Percentiles rank a stretch among this genome's conserved stretches.
These are phyloP conservation scores for Eimeria falciformis DNA, from an alignment of 169 alveolate species.

Conservation along the genomic window DNA sequence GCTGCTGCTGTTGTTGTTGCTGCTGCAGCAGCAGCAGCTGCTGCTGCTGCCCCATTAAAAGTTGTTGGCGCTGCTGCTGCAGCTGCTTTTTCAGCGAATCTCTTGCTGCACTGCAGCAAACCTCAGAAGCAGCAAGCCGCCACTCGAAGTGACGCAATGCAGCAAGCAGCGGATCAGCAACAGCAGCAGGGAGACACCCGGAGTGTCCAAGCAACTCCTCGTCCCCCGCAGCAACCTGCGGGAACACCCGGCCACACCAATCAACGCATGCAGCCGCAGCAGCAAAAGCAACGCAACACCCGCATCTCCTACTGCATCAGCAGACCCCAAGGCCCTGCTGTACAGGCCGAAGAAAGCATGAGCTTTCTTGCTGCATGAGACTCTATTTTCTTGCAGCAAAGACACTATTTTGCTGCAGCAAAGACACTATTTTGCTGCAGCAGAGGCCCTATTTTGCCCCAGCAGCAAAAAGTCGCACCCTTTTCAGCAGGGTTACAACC, in stretches of 20 bases:
- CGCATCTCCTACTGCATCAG: conserved; percentile 28
- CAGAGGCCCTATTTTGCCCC: conserved; percentile 33
- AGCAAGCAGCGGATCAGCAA: conserved; percentile 50
- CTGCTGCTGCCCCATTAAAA: not conserved
- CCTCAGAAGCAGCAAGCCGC: conserved; percentile 23
- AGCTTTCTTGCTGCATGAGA: too few species aligned
- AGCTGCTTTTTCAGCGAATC: conserved; percentile 39
- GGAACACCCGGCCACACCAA: not conserved
- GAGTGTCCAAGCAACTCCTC: conserved; percentile 8
- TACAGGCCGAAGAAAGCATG: too few species aligned
- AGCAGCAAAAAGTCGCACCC: conserved; percentile 11
- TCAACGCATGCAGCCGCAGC: not conserved
- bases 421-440: not conserved
- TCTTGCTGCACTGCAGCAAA: conserved; percentile 39
- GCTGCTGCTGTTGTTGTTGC: conserved; percentile 58
- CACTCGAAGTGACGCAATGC: conserved; percentile 56
- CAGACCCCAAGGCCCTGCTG: too few species aligned
- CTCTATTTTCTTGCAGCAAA: too few species aligned
- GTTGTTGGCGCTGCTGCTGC: conserved; percentile 26
- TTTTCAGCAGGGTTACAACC: not conserved
- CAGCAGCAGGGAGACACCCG: conserved; percentile 25
- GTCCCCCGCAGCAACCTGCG: conserved; percentile 29
- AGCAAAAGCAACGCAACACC: conserved; percentile 25
- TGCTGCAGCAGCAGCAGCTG: conserved; percentile 9
- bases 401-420: not conserved